Conservation (phyloP, 805 yeast species). For the Ogataea wickerhamii region DNA sequence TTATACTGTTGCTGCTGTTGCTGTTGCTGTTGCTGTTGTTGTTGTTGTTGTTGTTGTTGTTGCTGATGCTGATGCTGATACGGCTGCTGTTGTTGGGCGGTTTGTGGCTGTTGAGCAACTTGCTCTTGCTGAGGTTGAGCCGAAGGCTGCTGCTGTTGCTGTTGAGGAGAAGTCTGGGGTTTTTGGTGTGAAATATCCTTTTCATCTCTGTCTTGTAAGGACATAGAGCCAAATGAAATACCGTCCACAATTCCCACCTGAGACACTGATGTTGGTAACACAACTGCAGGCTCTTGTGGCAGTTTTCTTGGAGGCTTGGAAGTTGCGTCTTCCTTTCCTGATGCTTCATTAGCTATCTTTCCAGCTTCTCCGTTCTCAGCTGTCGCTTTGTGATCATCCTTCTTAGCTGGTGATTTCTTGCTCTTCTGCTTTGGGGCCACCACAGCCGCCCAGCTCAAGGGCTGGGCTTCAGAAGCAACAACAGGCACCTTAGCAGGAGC, state of each 20-base stretch:
- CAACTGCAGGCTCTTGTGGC: conserved; percentile 30
- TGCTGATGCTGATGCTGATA: conserved; percentile 20
- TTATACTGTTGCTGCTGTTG: conserved; percentile 21
- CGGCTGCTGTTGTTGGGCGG: conserved; percentile 10
- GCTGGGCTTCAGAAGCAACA: conserved; percentile 14
- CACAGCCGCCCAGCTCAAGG: conserved; percentile 24
- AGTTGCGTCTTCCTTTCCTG: conserved; percentile 6
- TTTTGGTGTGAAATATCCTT: conserved; percentile 16
- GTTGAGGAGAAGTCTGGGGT: conserved; percentile 2
- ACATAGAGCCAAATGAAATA: conserved; percentile 53
- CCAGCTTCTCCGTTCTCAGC: conserved; percentile 1
- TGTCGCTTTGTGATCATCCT: conserved; percentile 8
- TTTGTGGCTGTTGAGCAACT: conserved; percentile 19
- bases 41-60: conserved; percentile 22
- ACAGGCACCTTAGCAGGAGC: conserved; percentile 17
- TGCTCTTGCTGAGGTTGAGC: conserved; percentile 7
- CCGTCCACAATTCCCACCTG: conserved; percentile 45
- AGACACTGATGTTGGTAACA: conserved; percentile 46
- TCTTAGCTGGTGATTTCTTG: conserved; percentile 16
- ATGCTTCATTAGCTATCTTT: background rate
- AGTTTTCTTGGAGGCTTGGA: conserved; percentile 8
- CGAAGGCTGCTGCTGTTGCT: background rate
- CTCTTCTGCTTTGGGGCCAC: conserved; percentile 26
- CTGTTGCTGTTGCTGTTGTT: conserved; percentile 17
- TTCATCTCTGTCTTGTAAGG: conserved; percentile 43